Base-by-base conservation (phyloP, 306 rosid genomes). In the Malus sieversii region DNA sequence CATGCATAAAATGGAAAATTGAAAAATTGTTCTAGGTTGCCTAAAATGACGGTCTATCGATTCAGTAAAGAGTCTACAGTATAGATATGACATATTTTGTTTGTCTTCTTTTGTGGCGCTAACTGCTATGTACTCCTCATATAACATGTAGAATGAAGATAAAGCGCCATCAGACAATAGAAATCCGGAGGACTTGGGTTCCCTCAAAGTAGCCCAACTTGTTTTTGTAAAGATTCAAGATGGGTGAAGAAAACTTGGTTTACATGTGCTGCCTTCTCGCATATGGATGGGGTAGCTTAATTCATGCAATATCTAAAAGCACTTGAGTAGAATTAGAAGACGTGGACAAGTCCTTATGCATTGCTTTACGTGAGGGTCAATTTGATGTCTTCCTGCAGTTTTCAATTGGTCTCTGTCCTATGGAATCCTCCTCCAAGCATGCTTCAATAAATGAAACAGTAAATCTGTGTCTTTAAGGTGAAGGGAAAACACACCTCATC, bases 401-500 rank as follows among this genome's bases (percentile, higher is more conserved):
- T 60, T 30, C 14, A 12, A 61, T 27, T 61, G 16, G 35, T 61
- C 3, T 51, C 25, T 23, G 18, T 60, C 7, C 27, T 57, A 23
- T 3, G 65, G 19, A 11, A 61, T 12, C 29, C 30, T 58, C 15
- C 19, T 23, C 32, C 66, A 60, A 60, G 35, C 66, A 60, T 60
- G 7, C 32, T 60, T 60, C 35, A 25, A 60, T 5, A 12, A 25
- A 55, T 12, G n/a, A 19, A 72, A 57, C 52, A 72, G 12, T 19
- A 32, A 5, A 38, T 57, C 32, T 14, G 22, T 38, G 15, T 33
- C 22, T 23, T 6, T 22, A 23, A 11, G 40, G 74, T 84, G 38
- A 64, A 19, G 74, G 52, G 57, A 11, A 29, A 74, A 58, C 84
- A 66, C 89, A 95, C 97, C 92, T 90, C 96, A 72, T 92, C 97